Percentiles rank a stretch among this genome's conserved stretches.
Conservation (phyloP, 345 rosid species). For the Odontarrhena argentea region DNA sequence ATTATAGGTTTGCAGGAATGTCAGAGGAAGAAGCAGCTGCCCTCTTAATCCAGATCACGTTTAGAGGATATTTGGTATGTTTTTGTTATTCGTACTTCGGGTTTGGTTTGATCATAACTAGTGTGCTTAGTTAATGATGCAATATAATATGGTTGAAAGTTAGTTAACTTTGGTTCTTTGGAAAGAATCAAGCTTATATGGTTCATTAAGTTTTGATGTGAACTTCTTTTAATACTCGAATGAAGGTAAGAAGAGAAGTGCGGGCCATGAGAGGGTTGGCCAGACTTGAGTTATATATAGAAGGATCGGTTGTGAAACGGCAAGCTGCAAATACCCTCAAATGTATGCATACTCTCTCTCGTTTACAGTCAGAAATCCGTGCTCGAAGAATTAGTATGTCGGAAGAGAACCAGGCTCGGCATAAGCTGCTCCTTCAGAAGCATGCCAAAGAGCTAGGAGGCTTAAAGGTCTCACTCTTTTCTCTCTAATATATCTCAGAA, state of each 20-base stretch:
- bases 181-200: no score
- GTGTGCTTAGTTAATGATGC: background rate
- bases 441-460: constrained; percentile 67
- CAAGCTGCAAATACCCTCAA: constrained; percentile 74
- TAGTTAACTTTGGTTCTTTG: no score
- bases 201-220: background rate
- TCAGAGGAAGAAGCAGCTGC: constrained; percentile 73
- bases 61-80: constrained; percentile 75
- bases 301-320: constrained; percentile 73
- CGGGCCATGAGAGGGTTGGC: constrained; percentile 67
- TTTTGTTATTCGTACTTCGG: background rate
- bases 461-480: constrained; percentile 34
- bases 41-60: constrained; percentile 74
- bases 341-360: constrained; percentile 85
- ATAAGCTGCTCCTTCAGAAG: constrained; percentile 79
- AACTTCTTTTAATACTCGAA: constrained; percentile 21
- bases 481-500: background rate
- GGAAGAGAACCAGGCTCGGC: constrained; percentile 90
- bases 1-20: constrained; percentile 56
- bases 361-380: constrained; percentile 79
- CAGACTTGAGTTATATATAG: constrained; percentile 74
- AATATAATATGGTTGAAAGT: background rate
- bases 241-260: constrained; percentile 76
- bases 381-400: constrained; percentile 72
- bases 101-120: background rate